Conservation (phyloP, 352 stramenopile species). For the Globisporangium iwayamae region DNA sequence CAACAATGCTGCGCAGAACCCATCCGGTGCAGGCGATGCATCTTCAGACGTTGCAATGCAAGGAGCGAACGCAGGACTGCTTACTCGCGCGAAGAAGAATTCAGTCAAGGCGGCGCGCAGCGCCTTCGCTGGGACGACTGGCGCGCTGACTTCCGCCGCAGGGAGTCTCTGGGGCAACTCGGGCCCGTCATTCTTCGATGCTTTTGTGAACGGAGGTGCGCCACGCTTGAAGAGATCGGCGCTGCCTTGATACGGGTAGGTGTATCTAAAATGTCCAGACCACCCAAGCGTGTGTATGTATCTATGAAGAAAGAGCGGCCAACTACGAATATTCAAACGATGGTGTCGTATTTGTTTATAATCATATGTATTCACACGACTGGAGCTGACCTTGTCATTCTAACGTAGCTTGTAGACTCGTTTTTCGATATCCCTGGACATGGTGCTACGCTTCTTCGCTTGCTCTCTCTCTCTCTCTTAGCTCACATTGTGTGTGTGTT, state of each 20-base stretch:
- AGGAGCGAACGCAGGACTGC: conserved; percentile 35
- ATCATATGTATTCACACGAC: neutral
- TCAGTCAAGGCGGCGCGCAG: conserved; percentile 16
- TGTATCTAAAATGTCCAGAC: neutral
- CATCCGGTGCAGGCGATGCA: neutral
- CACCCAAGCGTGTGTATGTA: neutral
- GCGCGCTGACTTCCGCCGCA: conserved; percentile 7
- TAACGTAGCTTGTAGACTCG: neutral
- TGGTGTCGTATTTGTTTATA: neutral
- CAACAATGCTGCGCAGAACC: neutral
- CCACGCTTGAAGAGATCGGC: conserved; percentile 44
- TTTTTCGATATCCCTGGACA: neutral
- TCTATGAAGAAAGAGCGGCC: neutral
- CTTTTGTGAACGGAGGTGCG: conserved; percentile 69
- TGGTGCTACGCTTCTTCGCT: neutral
- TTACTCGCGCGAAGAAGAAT: conserved; percentile 39
- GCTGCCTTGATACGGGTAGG: conserved; percentile 7
- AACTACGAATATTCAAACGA: neutral
- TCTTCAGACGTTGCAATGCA: conserved; percentile 26
- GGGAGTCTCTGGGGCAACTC: conserved; percentile 19
- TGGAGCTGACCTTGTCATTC: neutral
- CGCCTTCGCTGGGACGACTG: conserved; percentile 10
- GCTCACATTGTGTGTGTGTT: neutral
- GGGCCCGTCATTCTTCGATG: conserved; percentile 52
- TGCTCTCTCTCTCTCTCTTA: too few relatives aligned